A percentile compares a stretch with the other conserved stretches of the same genome.
Evolutionary conservation across 2,329 filamentous ascomycete genomes (phyloP).

Genomic region (Botrytis porri): DNA sequence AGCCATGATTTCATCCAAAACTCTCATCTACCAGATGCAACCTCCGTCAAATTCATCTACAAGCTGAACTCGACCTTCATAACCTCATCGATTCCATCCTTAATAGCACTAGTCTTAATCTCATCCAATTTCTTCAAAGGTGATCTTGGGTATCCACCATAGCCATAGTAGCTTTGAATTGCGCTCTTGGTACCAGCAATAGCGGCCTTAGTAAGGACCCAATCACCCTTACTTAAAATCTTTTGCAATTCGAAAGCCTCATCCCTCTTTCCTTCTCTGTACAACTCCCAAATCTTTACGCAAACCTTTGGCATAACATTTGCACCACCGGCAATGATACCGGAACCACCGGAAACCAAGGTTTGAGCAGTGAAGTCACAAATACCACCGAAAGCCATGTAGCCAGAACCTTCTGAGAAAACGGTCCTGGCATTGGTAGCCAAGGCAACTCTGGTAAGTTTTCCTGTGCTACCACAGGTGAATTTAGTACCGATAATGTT

Average conservation of each 20-base stretch:
- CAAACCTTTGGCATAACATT: slow-evolving; percentile 84
- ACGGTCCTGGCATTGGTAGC: slow-evolving; percentile 71
- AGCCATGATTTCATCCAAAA: not conserved
- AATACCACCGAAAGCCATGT: slow-evolving; percentile 85
- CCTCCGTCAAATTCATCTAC: slow-evolving; percentile 23
- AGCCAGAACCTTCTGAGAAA: slow-evolving; percentile 56
- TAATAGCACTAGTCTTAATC: slow-evolving; percentile 51
- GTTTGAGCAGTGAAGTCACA: slow-evolving; percentile 86
- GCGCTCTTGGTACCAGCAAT: slow-evolving; percentile 85
- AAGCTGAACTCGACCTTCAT: slow-evolving; percentile 60
- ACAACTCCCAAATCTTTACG: slow-evolving; percentile 75
- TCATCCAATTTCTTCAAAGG: slow-evolving; percentile 66
- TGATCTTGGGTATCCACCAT: slow-evolving; percentile 71
- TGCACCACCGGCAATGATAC: slow-evolving; percentile 81
- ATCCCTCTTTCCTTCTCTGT: slow-evolving; percentile 66
- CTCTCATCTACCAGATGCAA: not conserved
- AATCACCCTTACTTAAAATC: slow-evolving; percentile 74
- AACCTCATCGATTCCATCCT: slow-evolving; percentile 57
- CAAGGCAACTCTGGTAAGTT: slow-evolving; percentile 76
- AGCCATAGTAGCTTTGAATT: slow-evolving; percentile 77
- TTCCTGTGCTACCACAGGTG: slow-evolving; percentile 87
- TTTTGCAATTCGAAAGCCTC: slow-evolving; percentile 76
- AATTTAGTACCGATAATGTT: slow-evolving; percentile 90
- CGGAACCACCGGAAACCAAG: slow-evolving; percentile 71
- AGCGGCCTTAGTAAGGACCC: slow-evolving; percentile 77